These are phyloP conservation scores for Sechiopsis laciniata DNA, from an alignment of 306 rosid genomes.

Conservation along the genomic window DNA sequence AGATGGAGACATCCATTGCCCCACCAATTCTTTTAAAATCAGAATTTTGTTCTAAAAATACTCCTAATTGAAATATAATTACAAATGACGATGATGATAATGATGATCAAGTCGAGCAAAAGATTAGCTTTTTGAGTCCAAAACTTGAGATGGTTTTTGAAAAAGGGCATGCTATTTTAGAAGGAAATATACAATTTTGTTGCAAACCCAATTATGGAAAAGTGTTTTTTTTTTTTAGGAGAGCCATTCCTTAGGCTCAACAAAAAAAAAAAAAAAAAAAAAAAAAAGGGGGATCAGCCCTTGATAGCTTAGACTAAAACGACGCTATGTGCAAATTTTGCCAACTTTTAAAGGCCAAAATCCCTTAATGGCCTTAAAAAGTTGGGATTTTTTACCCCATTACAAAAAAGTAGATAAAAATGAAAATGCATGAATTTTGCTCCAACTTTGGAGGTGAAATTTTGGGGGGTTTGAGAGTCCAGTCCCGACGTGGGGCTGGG, in stretches of 20 bases:
- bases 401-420: slow-evolving; percentile 12
- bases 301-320: neutral
- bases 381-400: neutral
- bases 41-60: neutral
- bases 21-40: neutral
- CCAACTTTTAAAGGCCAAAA: neutral
- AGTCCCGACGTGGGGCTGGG: slow-evolving; percentile 60
- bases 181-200: slow-evolving; percentile 49
- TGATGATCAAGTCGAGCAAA: neutral
- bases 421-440: slow-evolving; percentile 73
- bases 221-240: neutral
- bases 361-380: neutral
- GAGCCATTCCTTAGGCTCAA: slow-evolving; percentile 48
- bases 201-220: slow-evolving; percentile 34
- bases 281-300: neutral
- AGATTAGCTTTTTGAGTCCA: slow-evolving; percentile 22
- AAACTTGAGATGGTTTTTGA: slow-evolving; percentile 24
- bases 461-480: neutral
- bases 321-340: neutral
- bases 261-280: slow-evolving; percentile 7
- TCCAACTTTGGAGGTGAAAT: slow-evolving; percentile 35
- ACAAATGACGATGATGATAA: neutral
- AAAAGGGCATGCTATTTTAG: neutral
- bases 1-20: neutral
- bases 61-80: slow-evolving; percentile 16